Percentiles rank a stretch among this genome's conserved stretches.
Conservation (phyloP, 1,139 yeast species). For the Geotrichum europaeum region DNA sequence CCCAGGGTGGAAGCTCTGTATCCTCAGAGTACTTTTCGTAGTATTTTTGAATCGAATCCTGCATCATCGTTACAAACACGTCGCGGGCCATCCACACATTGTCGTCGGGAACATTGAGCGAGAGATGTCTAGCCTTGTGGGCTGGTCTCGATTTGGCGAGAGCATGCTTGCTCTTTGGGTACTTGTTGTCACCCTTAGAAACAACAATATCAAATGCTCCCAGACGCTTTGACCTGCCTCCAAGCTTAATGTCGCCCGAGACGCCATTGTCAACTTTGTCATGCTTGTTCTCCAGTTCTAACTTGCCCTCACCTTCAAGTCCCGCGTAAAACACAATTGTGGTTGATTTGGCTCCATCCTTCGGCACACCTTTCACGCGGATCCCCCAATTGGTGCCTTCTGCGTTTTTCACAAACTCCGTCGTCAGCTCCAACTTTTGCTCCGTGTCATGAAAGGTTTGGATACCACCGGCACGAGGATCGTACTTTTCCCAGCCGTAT, state of each 20-base stretch:
- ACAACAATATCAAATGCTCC: constrained; percentile 33
- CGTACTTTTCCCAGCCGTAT: constrained; percentile 84
- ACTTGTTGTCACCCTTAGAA: constrained; percentile 30
- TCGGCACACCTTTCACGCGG: constrained; percentile 57
- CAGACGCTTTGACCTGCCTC: constrained; percentile 34
- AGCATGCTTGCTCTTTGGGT: constrained; percentile 30
- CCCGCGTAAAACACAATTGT: constrained; percentile 77
- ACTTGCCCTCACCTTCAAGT: constrained; percentile 49
- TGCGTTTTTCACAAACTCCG: constrained; percentile 68
- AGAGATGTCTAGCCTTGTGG: constrained; percentile 54
- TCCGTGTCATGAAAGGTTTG: constrained; percentile 67
- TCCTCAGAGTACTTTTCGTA: constrained; percentile 36
- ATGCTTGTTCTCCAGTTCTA: constrained; percentile 28
- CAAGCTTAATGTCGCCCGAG: constrained; percentile 29
- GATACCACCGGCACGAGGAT: constrained; percentile 82
- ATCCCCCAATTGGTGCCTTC: constrained; percentile 70
- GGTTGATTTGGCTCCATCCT: constrained; percentile 30
- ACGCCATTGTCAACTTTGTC: constrained; percentile 29
- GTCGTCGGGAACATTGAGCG: constrained; percentile 66
- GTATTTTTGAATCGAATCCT: constrained; percentile 57
- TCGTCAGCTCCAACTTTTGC: constrained; percentile 54
- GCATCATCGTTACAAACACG: constrained; percentile 60
- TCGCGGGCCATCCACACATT: constrained; percentile 78
- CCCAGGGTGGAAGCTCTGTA: constrained; percentile 35
- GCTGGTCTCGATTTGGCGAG: constrained; percentile 32